Evolutionary conservation across 2,329 filamentous ascomycete species (phyloP).

Genomic region (Venturia carpophila): DNA sequence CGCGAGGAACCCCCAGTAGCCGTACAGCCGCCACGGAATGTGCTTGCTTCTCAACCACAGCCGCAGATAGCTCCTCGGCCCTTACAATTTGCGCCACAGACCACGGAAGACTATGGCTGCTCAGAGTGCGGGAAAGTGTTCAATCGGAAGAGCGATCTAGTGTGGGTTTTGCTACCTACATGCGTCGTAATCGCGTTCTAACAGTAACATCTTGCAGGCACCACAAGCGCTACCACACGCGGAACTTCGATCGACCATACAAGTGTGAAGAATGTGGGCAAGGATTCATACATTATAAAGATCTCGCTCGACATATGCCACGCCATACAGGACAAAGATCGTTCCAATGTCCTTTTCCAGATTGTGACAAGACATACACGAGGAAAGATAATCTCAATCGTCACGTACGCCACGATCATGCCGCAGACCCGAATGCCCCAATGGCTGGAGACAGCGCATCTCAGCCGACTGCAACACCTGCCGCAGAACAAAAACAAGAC

Average conservation of each 20-base stretch:
- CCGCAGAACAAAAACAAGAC: background rate
- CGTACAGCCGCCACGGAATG: background rate
- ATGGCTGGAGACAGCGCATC: background rate
- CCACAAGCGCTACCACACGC: slow-evolving; percentile 17
- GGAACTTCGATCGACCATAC: slow-evolving; percentile 17
- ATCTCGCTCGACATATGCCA: slow-evolving; percentile 17
- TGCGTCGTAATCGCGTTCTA: background rate
- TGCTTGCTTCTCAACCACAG: slow-evolving; percentile 8
- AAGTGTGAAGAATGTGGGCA: slow-evolving; percentile 18
- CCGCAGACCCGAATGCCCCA: slow-evolving; percentile 2
- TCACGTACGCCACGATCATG: slow-evolving; percentile 51
- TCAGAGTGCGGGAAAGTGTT: slow-evolving; percentile 13
- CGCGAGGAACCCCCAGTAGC: background rate
- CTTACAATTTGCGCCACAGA: background rate
- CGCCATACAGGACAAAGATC: slow-evolving; percentile 74
- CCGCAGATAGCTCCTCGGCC: slow-evolving; percentile 14
- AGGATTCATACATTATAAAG: slow-evolving; percentile 17
- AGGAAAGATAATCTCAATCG: slow-evolving; percentile 80
- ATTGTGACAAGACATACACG: slow-evolving; percentile 71
- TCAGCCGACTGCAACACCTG: background rate
- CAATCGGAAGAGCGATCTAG: slow-evolving; percentile 13
- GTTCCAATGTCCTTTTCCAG: slow-evolving; percentile 61
- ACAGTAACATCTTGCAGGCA: background rate
- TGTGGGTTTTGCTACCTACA: background rate
- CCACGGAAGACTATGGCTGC: slow-evolving; percentile 10